These are phyloP conservation scores for Nicotiana benthamiana DNA, from an alignment of 257 asterid species.

Conservation along the genomic window DNA sequence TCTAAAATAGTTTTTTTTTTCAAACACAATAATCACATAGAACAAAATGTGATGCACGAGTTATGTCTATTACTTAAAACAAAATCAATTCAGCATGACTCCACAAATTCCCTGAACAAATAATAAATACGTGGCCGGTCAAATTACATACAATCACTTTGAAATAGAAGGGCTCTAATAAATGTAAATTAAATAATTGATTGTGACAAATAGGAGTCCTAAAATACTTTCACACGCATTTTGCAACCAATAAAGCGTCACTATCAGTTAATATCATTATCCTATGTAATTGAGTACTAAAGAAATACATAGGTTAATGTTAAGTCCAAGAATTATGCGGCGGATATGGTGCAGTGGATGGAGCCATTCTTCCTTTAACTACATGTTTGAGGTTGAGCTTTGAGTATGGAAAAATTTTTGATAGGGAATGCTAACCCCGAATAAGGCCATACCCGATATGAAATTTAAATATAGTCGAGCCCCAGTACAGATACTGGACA, in stretches of 20 bases:
- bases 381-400: too few species aligned
- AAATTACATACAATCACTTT: too few species aligned
- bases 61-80: not conserved
- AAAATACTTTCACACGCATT: not conserved
- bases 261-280: not conserved
- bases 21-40: not conserved
- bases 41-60: not conserved
- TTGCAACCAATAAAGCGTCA: not conserved
- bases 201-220: not conserved
- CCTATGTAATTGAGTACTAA: not conserved
- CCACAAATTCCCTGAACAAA: not conserved
- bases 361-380: too few species aligned
- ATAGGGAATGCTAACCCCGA: too few species aligned
- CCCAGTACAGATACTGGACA: too few species aligned
- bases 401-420: too few species aligned
- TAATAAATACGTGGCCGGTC: not conserved
- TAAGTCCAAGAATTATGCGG: not conserved
- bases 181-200: not conserved
- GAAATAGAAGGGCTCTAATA: not conserved
- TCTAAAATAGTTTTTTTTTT: not conserved
- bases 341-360: too few species aligned
- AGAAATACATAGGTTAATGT: not conserved
- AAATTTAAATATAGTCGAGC: too few species aligned
- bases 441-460: too few species aligned
- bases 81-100: not conserved